A percentile compares a stretch with the other conserved stretches of the same genome.
Conservation (phyloP, 352 stramenopile genomes). For the Phytophthora agathidicida region DNA sequence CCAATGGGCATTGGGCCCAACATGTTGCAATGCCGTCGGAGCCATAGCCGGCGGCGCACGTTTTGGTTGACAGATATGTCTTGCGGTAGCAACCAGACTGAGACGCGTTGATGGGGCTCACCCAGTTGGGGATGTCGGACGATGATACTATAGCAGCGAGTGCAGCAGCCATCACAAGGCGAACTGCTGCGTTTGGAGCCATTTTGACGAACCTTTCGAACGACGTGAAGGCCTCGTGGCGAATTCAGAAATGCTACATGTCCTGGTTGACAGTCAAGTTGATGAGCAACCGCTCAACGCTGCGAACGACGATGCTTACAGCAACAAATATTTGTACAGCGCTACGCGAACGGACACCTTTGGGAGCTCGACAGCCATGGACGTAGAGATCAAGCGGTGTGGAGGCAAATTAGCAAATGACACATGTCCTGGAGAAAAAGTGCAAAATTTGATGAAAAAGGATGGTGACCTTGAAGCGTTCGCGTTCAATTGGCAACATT, state of each 20-base stretch:
- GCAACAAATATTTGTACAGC: too few species aligned
- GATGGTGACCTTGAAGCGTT: slow-evolving; percentile 10
- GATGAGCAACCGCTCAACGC: too few species aligned
- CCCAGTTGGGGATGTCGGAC: slow-evolving; percentile 33
- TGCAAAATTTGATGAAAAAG: neutral
- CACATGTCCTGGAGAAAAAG: slow-evolving; percentile 6
- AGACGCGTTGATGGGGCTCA: slow-evolving; percentile 23
- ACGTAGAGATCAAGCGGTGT: neutral
- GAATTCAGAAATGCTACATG: too few species aligned
- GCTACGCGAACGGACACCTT: neutral
- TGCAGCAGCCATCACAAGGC: slow-evolving; percentile 1
- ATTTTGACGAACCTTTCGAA: too few species aligned
- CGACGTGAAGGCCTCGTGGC: too few species aligned
- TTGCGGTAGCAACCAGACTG: slow-evolving; percentile 58
- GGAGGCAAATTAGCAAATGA: neutral
- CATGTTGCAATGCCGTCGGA: slow-evolving; percentile 60
- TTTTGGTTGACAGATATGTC: slow-evolving; percentile 34
- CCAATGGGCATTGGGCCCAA: slow-evolving; percentile 67
- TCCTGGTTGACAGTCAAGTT: too few species aligned
- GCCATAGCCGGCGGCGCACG: slow-evolving; percentile 44
- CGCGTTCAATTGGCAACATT: slow-evolving; percentile 1
- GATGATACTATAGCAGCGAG: neutral
- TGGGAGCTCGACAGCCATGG: slow-evolving; percentile 9
- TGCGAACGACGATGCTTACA: too few species aligned
- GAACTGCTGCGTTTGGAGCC: too few species aligned